These are phyloP conservation scores for Sambucus nigra DNA, from an alignment of 129 eudicot genomes.

Conservation along the genomic window DNA sequence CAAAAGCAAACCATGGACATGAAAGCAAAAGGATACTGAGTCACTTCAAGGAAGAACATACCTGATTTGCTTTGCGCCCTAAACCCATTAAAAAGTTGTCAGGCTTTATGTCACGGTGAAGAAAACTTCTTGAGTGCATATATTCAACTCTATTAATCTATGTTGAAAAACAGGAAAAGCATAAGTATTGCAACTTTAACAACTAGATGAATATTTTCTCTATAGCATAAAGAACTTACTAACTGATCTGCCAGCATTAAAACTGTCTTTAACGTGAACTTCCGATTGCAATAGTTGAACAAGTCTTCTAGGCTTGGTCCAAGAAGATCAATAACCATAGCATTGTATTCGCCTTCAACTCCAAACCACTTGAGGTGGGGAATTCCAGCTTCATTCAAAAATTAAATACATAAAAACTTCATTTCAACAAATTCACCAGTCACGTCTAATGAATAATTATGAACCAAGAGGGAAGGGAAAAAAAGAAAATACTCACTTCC, in stretches of 20 bases:
- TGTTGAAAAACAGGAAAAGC: constrained; percentile 6
- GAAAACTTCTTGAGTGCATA: constrained; percentile 95
- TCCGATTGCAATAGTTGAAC: constrained; percentile 84
- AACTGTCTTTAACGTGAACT: constrained; percentile 84
- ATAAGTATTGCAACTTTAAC: not conserved
- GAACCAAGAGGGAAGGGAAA: not conserved
- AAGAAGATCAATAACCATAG: constrained; percentile 96
- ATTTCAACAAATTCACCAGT: not conserved
- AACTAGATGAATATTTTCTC: not conserved
- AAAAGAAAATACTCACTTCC: constrained; percentile 55
- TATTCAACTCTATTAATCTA: constrained; percentile 97
- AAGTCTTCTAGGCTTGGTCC: constrained; percentile 94
- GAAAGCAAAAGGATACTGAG: not conserved
- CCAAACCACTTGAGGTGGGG: constrained; percentile 95
- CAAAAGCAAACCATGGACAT: not conserved
- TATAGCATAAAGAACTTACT: constrained; percentile 31
- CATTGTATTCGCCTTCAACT: constrained; percentile 90
- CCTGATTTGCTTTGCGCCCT: constrained; percentile 99
- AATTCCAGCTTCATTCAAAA: constrained; percentile 53
- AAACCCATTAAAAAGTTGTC: constrained; percentile 96
- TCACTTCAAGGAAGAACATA: constrained; percentile 3
- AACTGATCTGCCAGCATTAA: constrained; percentile 97
- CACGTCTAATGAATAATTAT: not conserved
- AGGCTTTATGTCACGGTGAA: constrained; percentile 99
- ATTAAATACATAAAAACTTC: constrained; percentile 1